phyloP scores from a whole-genome alignment of 2,329 filamentous ascomycete genomes.

The Penicillium digitatum region DNA sequence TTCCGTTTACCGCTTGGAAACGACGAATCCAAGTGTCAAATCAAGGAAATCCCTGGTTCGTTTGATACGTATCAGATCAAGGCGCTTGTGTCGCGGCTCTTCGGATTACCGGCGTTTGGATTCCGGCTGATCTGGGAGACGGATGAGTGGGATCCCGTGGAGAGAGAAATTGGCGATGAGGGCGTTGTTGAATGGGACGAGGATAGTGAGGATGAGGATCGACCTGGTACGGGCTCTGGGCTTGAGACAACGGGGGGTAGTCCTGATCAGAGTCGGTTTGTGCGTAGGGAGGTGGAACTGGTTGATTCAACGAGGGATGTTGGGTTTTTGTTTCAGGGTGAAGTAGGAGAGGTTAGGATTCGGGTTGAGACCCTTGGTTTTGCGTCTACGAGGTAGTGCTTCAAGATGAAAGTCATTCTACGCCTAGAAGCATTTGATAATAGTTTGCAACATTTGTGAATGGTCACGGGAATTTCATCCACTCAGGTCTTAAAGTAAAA shows the following conservation, averaged over 20 bases:
- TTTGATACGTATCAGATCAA: slow-evolving; percentile 79
- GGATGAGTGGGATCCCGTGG: slow-evolving; percentile 80
- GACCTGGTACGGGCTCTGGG: slow-evolving; percentile 1
- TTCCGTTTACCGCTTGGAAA: slow-evolving; percentile 51
- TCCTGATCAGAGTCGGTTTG: slow-evolving; percentile 55
- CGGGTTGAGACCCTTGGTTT: slow-evolving; percentile 56
- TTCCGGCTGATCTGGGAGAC: slow-evolving; percentile 80
- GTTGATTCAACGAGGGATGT: slow-evolving; percentile 74
- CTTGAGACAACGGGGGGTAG: slow-evolving; percentile 15
- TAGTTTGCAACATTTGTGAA: neutral
- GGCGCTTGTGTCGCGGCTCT: slow-evolving; percentile 69
- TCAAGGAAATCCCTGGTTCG: slow-evolving; percentile 64
- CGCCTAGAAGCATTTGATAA: neutral
- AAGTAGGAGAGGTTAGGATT: slow-evolving; percentile 65
- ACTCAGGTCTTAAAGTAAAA: neutral
- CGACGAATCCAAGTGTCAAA: slow-evolving; percentile 24
- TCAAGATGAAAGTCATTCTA: neutral
- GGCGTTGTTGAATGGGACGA: slow-evolving; percentile 45
- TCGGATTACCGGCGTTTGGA: slow-evolving; percentile 60
- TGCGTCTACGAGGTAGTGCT: slow-evolving; percentile 1
- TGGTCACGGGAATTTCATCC: neutral
- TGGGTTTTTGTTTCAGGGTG: slow-evolving; percentile 68
- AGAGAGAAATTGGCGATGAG: slow-evolving; percentile 58
- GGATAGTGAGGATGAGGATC: slow-evolving; percentile 33
- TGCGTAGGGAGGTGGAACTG: slow-evolving; percentile 75